phyloP scores from a whole-genome alignment of 495 filamentous ascomycete species.

The Bryoglossum gracile region DNA sequence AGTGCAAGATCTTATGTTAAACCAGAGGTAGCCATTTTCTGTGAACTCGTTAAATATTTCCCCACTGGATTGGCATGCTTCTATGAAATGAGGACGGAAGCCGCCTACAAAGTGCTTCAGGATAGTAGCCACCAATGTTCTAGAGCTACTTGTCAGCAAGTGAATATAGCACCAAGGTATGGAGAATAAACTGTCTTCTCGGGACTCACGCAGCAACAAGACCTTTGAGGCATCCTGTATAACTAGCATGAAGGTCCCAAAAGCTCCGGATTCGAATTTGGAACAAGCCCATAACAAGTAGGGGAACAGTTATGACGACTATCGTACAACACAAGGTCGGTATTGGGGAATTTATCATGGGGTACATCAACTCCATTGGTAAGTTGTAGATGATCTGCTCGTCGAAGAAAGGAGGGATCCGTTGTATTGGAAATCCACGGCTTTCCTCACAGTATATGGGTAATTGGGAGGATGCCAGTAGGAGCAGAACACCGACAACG shows the following conservation, averaged over 20 bases:
- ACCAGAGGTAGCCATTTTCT: no score
- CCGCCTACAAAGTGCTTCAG: constrained; percentile 52
- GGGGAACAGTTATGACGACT: constrained; percentile 3
- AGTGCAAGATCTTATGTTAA: no score
- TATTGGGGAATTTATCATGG: background rate
- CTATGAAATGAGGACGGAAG: constrained; percentile 51
- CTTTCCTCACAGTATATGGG: constrained; percentile 1
- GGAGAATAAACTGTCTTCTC: no score
- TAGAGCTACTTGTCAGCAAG: background rate
- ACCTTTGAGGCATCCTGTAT: constrained; percentile 2
- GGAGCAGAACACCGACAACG: background rate
- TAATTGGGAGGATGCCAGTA: background rate
- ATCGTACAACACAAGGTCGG: background rate
- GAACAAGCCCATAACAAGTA: constrained; percentile 3
- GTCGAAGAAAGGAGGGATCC: background rate
- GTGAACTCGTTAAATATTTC: no score
- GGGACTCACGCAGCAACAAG: constrained; percentile 5
- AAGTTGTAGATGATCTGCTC: background rate
- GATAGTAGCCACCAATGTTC: constrained; percentile 46
- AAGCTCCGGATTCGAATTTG: constrained; percentile 3
- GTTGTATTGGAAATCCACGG: background rate
- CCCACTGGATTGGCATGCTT: no score
- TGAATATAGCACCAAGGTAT: no score
- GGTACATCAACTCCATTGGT: constrained; percentile 1
- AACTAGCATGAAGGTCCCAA: constrained; percentile 8